Evolutionary conservation across 805 yeast species (phyloP).

Genomic region (Candida sakaeoensis): DNA sequence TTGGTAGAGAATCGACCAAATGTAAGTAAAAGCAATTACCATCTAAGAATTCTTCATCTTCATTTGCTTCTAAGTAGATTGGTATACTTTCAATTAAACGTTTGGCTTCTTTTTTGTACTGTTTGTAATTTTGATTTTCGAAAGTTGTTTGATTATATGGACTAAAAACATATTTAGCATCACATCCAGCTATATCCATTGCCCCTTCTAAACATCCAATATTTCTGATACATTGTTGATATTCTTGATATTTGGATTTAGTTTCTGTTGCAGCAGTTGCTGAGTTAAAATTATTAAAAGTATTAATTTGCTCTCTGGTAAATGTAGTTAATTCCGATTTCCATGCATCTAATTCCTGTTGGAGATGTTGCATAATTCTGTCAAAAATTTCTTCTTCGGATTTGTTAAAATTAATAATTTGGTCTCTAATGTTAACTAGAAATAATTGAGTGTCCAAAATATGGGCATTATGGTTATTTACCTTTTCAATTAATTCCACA

Average conservation of each 20-base stretch:
- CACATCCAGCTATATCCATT: background rate
- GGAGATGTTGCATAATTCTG: background rate
- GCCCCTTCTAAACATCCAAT: background rate
- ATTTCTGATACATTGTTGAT: background rate
- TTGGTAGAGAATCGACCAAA: background rate
- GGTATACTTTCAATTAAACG: background rate
- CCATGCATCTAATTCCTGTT: background rate
- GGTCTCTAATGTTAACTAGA: background rate
- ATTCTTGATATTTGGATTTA: background rate
- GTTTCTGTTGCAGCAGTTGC: background rate
- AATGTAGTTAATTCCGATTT: background rate
- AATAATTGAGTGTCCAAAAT: background rate
- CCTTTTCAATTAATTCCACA: background rate
- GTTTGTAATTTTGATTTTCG: background rate
- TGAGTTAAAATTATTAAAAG: background rate
- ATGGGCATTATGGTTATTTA: background rate
- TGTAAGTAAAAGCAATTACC: background rate
- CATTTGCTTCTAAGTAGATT: background rate
- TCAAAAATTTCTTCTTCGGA: background rate
- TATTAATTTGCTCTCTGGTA: background rate
- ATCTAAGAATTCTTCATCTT: too few species aligned
- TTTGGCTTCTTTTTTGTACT: background rate
- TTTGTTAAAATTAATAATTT: background rate
- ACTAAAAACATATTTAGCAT: slow-evolving; percentile 1
- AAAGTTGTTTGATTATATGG: background rate